Evolutionary conservation across 208 protist species (phyloP).

Genomic region (Trypanosoma lewisi): DNA sequence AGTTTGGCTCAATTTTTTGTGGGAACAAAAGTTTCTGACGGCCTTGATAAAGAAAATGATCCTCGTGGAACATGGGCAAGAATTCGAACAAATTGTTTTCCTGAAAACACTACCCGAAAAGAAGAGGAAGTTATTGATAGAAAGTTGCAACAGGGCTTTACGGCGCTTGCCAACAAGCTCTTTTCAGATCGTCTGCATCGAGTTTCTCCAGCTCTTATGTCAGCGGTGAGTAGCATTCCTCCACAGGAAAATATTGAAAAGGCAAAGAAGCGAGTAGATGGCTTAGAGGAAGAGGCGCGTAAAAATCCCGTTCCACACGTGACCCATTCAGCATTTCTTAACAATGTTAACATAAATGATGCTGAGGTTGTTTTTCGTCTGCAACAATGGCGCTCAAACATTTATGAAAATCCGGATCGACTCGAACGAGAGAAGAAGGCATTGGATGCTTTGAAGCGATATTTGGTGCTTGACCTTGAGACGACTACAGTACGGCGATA

Average conservation of each 20-base stretch:
- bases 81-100: slow-evolving; percentile 75
- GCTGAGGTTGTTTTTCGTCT: slow-evolving; percentile 87
- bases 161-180: slow-evolving; percentile 84
- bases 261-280: slow-evolving; percentile 35
- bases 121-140: slow-evolving; percentile 72
- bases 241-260: slow-evolving; percentile 39
- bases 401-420: slow-evolving; percentile 81
- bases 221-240: slow-evolving; percentile 75
- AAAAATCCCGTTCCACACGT: slow-evolving; percentile 70
- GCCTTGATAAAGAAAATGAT: slow-evolving; percentile 52
- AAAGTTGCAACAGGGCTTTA: slow-evolving; percentile 77
- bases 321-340: slow-evolving; percentile 72
- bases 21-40: slow-evolving; percentile 57
- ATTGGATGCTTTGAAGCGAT: slow-evolving; percentile 51
- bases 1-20: slow-evolving; percentile 75
- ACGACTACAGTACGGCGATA: slow-evolving; percentile 87
- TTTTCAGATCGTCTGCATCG: slow-evolving; percentile 84
- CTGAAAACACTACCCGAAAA: slow-evolving; percentile 39
- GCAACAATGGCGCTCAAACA: slow-evolving; percentile 85
- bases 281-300: slow-evolving; percentile 39
- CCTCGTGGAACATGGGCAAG: slow-evolving; percentile 70
- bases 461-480: slow-evolving; percentile 88
- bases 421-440: slow-evolving; percentile 71
- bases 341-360: slow-evolving; percentile 85
- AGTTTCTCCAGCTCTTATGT: slow-evolving; percentile 72